Conservation (phyloP, 2,329 filamentous ascomycete species). For the Cercospora zeae-maydis region DNA sequence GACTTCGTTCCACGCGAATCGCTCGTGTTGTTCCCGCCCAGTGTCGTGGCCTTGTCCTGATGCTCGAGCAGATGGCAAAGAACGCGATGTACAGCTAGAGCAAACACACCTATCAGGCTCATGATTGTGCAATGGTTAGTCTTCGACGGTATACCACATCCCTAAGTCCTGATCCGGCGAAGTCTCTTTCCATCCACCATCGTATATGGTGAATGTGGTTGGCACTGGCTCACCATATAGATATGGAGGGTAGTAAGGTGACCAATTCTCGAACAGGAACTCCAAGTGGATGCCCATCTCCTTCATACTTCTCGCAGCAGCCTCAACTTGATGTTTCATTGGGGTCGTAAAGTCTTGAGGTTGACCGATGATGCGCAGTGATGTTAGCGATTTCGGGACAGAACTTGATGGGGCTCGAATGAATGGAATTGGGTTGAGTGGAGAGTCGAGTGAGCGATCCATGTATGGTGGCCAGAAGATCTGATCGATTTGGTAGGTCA, state of each 20-base stretch:
- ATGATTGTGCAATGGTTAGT: neutral
- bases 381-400: conserved; percentile 6
- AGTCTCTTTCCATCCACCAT: neutral
- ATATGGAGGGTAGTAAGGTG: conserved; percentile 24
- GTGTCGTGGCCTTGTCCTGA: neutral
- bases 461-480: conserved; percentile 8
- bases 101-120: neutral
- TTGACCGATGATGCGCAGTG: conserved; percentile 1
- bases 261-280: conserved; percentile 9
- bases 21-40: neutral
- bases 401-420: conserved; percentile 22
- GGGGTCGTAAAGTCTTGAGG: neutral
- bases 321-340: conserved; percentile 6
- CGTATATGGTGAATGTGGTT: conserved; percentile 1
- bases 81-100: neutral
- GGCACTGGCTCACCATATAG: conserved; percentile 23
- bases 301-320: conserved; percentile 6
- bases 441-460: neutral
- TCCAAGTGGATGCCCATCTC: conserved; percentile 13
- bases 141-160: neutral
- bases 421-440: conserved; percentile 18
- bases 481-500: conserved; percentile 12
- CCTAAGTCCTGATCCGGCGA: neutral
- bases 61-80: neutral
- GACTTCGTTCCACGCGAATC: neutral